Evolutionary conservation across 345 rosid species (phyloP), one percentile per base, ranked within the genome.

Genomic region (Linum trigynum): DNA sequence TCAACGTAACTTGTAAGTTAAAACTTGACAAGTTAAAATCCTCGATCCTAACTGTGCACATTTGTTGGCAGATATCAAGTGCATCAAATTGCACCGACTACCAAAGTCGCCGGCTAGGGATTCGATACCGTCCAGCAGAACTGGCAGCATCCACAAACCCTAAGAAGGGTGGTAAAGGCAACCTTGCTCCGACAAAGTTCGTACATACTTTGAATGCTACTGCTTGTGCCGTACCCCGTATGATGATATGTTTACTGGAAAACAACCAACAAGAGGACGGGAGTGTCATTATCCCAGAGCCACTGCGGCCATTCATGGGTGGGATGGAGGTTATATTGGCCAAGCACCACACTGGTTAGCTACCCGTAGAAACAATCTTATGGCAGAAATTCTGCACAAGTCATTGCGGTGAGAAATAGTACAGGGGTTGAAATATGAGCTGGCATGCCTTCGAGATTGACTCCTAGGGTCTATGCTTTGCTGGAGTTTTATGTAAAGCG

Each of bases 141-240:
- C 72, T 68, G 2, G 35, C 75, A 3, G 35, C 75, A 3, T 63
- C 86, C 65, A 42, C 81, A 3, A 79, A 75, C 62, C 59, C 83
- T 38, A 87, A 90, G 72, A 92, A 84, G 82, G 87, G 32, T 23
- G 32, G 91, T 16, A 88, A 87, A 77, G 72, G 84, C 48, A 80
- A 43, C 61, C 68, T 64, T 43, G 82, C 86, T 7, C 75, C 94
- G 39, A 79, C 91, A 4, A 78, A 80, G 83, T 90, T 90, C 71
- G 88, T 90, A 40, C 97, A 92, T 77, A 92, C 98, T n/a, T 74
- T 92, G 65, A 92, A 92, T 63, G 97, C 98, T n/a, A 90, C 98
- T 0, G 98, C 98, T 0, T 90, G 97, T 76, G 98, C 98, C 5
- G 78, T 92, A 69, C 98, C 97, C 1, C 80, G 98, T 76, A 86